These are phyloP conservation scores for Boletus subparvulus DNA, from an alignment of 768 basidiomycete species.

Conservation along the genomic window DNA sequence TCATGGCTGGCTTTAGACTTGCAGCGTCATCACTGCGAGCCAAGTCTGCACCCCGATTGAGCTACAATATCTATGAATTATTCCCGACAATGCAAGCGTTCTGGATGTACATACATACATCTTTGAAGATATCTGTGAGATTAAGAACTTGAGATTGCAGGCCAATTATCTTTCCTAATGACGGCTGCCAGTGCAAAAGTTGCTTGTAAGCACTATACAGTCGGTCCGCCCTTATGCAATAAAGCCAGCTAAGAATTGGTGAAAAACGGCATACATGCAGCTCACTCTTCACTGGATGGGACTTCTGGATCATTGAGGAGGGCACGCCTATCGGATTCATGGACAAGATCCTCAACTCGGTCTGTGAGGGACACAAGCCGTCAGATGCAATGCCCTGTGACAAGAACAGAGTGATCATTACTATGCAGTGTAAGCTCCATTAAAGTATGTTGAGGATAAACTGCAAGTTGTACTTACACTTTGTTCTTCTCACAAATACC, in stretches of 20 bases:
- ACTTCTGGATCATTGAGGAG: not conserved
- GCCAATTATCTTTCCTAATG: not conserved
- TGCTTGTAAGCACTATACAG: not conserved
- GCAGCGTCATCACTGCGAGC: conserved; percentile 7
- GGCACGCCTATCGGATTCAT: conserved; percentile 2
- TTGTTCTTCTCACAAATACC: too few relatives aligned
- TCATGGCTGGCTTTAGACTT: conserved; percentile 1
- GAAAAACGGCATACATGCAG: not conserved
- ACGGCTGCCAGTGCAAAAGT: conserved; percentile 1
- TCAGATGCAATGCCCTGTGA: not conserved
- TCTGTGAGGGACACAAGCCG: conserved; percentile 1
- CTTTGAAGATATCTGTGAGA: not conserved
- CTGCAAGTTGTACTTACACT: too few relatives aligned
- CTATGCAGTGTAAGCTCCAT: not conserved
- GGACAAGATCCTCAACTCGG: conserved; percentile 8
- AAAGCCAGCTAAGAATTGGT: not conserved
- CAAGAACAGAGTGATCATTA: not conserved
- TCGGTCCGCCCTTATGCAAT: not conserved
- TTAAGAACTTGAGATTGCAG: too few relatives aligned
- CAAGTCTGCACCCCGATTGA: conserved; percentile 7
- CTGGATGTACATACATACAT: not conserved
- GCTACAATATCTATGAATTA: not conserved
- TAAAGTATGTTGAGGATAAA: not conserved
- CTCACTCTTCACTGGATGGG: not conserved
- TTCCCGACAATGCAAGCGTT: too few relatives aligned